phyloP scores from a whole-genome alignment of 345 rosid species.

The Camelina neglecta region DNA sequence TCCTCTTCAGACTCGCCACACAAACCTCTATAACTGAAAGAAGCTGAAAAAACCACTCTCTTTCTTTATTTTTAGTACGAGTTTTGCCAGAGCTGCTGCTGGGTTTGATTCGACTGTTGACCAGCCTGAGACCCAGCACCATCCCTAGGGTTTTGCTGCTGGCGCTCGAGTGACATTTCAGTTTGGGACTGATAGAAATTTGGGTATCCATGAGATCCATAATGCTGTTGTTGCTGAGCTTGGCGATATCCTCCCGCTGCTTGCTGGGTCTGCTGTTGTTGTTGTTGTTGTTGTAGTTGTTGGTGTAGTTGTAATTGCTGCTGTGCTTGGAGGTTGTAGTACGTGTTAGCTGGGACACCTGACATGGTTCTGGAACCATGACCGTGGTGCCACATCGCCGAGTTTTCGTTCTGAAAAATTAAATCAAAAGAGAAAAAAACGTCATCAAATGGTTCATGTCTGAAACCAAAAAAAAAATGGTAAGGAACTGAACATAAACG shows the following conservation, averaged over 20 bases:
- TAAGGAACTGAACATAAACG: neutral
- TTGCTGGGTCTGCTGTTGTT: conserved; percentile 41
- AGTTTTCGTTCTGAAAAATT: conserved; percentile 70
- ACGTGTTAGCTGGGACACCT: conserved; percentile 72
- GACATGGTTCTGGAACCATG: conserved; percentile 76
- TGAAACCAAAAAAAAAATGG: conserved; percentile 2
- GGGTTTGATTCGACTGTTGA: conserved; percentile 84
- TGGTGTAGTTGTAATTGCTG: conserved; percentile 54
- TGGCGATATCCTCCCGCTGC: conserved; percentile 71
- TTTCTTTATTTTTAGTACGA: conserved; percentile 64
- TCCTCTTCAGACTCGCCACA: conserved; percentile 31
- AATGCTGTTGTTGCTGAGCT: conserved; percentile 90
- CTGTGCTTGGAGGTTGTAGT: conserved; percentile 91
- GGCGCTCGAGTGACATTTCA: conserved; percentile 80
- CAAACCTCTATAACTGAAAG: conserved; percentile 35
- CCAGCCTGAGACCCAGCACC: conserved; percentile 64
- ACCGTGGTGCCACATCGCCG: conserved; percentile 88
- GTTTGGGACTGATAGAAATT: conserved; percentile 83
- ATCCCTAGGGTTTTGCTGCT: conserved; percentile 91
- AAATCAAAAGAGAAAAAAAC: neutral
- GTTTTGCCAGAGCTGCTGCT: conserved; percentile 96
- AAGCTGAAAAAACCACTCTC: conserved; percentile 19
- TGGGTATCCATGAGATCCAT: conserved; percentile 78
- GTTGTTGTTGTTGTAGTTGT: conserved; percentile 36
- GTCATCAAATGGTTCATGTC: conserved; percentile 1